A percentile compares a stretch with the other conserved stretches of the same genome.
These are phyloP conservation scores for Monascus ruber DNA, from an alignment of 2,329 filamentous ascomycete genomes.

Conservation along the genomic window DNA sequence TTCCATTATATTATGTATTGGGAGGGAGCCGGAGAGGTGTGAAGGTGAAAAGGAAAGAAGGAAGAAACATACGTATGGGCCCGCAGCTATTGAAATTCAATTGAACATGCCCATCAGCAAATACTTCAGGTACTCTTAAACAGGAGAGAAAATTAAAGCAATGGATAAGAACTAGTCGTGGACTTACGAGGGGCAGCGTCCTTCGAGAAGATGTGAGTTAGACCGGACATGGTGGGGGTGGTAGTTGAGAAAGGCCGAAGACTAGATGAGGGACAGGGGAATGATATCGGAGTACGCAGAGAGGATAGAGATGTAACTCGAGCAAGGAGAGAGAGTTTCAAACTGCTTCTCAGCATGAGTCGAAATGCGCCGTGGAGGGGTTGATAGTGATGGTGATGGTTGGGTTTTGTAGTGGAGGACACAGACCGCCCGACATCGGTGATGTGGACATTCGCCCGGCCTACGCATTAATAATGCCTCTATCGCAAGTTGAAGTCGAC, in stretches of 20 bases:
- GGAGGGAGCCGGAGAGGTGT: conserved; percentile 1
- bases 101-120: too few species aligned
- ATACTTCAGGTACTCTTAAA: not conserved
- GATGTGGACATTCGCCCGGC: too few species aligned
- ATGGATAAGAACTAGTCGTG: conserved; percentile 1
- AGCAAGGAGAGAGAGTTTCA: conserved; percentile 9
- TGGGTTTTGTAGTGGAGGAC: not conserved
- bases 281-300: not conserved
- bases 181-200: conserved; percentile 37
- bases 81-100: conserved; percentile 19
- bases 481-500: too few species aligned
- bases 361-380: not conserved
- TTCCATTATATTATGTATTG: not conserved
- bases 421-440: not conserved
- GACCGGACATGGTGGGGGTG: conserved; percentile 24
- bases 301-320: conserved; percentile 4
- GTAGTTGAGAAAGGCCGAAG: conserved; percentile 3
- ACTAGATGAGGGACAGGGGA: too few species aligned
- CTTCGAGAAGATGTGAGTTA: conserved; percentile 29
- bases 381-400: not conserved
- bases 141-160: conserved; percentile 1
- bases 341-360: not conserved
- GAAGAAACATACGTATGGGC: conserved; percentile 30
- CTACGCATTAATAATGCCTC: too few species aligned
- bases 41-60: not conserved